Evolutionary conservation across 2,329 filamentous ascomycete species (phyloP).

Genomic region (Colletotrichum incanum): DNA sequence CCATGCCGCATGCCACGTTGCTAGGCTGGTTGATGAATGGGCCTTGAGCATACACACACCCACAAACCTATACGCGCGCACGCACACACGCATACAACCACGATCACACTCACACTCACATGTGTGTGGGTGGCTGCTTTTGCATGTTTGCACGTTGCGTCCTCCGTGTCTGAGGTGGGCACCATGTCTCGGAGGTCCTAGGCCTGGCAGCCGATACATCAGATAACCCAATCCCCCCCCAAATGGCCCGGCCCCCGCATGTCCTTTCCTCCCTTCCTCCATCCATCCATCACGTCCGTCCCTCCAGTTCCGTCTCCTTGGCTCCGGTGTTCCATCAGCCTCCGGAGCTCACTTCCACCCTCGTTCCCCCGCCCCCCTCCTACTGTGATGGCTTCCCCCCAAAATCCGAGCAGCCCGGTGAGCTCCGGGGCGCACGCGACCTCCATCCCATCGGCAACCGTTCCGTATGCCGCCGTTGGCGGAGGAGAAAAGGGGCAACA

Average conservation of each 20-base stretch:
- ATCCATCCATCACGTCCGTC: not conserved
- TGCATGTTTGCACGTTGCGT: not conserved
- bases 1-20: not conserved
- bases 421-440: constrained; percentile 13
- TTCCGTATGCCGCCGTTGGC: not conserved
- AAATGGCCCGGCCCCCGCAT: not conserved
- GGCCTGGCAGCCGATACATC: not conserved
- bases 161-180: not conserved
- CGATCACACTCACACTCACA: not conserved
- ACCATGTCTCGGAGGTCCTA: constrained; percentile 2
- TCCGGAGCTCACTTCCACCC: too few species aligned
- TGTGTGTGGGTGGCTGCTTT: constrained; percentile 3
- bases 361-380: not conserved
- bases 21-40: not conserved
- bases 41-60: not conserved
- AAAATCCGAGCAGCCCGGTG: constrained; percentile 13
- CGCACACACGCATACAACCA: not conserved
- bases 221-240: not conserved
- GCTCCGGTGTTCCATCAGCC: constrained; percentile 11
- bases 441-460: not conserved
- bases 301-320: constrained; percentile 19
- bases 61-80: not conserved
- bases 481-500: not conserved
- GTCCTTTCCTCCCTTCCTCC: not conserved
- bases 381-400: not conserved